Percentiles rank a stretch among this genome's conserved stretches.
Evolutionary conservation across 768 basidiomycete species (phyloP).

Genomic region (Rhodotorula babjevae): DNA sequence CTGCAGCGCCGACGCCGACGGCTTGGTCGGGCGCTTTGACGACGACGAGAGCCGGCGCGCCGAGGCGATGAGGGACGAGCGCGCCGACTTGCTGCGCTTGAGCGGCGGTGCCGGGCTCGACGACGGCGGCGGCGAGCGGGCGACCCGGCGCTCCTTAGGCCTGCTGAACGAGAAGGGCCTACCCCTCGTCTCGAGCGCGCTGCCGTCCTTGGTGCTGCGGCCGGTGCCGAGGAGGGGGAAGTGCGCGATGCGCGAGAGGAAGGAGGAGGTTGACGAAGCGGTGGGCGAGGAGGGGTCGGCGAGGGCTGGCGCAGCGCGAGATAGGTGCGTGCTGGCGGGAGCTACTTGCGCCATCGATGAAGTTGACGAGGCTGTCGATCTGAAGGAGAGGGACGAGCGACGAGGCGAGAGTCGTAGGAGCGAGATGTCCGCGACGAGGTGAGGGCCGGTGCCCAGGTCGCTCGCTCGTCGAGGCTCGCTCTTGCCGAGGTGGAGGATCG

Average conservation of each 20-base stretch:
- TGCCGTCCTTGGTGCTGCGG: background rate
- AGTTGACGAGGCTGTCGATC: no score
- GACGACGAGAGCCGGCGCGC: conserved; percentile 6
- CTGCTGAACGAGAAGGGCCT: conserved; percentile 9
- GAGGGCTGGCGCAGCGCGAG: background rate
- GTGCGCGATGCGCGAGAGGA: background rate
- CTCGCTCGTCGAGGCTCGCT: no score
- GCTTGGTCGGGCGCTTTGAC: background rate
- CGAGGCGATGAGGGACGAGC: conserved; percentile 1
- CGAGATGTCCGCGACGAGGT: no score
- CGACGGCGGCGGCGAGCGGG: background rate
- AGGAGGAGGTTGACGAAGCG: background rate
- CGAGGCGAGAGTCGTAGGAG: no score
- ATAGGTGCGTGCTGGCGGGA: no score
- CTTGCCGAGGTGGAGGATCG: no score
- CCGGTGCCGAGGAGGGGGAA: background rate
- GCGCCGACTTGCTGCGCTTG: conserved; percentile 19
- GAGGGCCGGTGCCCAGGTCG: no score
- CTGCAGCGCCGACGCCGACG: conserved; percentile 1
- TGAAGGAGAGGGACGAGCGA: no score
- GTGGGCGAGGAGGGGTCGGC: background rate
- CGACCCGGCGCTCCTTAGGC: background rate
- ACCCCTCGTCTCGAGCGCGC: background rate
- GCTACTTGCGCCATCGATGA: no score
- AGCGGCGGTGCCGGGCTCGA: background rate